Evolutionary conservation across 306 rosid genomes (phyloP).

Genomic region (Vigna trinervia): DNA sequence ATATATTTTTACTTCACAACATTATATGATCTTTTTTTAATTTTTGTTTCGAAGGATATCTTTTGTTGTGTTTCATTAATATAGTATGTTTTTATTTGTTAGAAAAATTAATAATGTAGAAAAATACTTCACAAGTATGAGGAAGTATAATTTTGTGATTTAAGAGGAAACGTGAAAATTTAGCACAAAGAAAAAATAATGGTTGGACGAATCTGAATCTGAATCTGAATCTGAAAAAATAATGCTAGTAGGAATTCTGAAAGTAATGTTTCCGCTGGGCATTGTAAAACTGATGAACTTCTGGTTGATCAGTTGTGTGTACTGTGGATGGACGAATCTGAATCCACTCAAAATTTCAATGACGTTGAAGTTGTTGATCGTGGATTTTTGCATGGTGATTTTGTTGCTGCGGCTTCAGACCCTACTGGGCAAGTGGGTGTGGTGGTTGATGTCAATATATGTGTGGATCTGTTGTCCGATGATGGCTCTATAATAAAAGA

Average conservation of each 20-base stretch:
- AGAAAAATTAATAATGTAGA: too few species aligned
- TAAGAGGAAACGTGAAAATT: too few species aligned
- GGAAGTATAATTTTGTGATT: too few species aligned
- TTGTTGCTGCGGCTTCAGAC: slow-evolving; percentile 80
- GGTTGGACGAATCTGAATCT: too few species aligned
- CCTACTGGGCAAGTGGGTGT: slow-evolving; percentile 98
- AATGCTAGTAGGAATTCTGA: slow-evolving; percentile 49
- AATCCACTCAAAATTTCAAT: slow-evolving; percentile 66
- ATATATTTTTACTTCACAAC: too few species aligned
- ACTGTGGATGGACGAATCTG: slow-evolving; percentile 90
- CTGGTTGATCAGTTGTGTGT: slow-evolving; percentile 78
- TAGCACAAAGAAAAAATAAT: too few species aligned
- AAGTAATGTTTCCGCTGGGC: slow-evolving; percentile 55
- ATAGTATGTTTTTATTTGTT: too few species aligned
- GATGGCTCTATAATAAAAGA: slow-evolving; percentile 75
- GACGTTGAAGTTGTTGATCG: slow-evolving; percentile 79
- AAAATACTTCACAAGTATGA: too few species aligned
- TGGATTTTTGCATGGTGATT: slow-evolving; percentile 95
- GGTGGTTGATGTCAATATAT: slow-evolving; percentile 88
- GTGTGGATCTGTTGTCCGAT: slow-evolving; percentile 73
- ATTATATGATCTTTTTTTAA: too few species aligned
- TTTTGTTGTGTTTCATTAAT: too few species aligned
- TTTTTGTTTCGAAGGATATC: too few species aligned
- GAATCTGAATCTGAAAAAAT: background rate
- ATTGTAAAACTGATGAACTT: slow-evolving; percentile 65